Base-by-base conservation (phyloP, 1,284 basidiomycete genomes). In the Stereum hirsutum region DNA sequence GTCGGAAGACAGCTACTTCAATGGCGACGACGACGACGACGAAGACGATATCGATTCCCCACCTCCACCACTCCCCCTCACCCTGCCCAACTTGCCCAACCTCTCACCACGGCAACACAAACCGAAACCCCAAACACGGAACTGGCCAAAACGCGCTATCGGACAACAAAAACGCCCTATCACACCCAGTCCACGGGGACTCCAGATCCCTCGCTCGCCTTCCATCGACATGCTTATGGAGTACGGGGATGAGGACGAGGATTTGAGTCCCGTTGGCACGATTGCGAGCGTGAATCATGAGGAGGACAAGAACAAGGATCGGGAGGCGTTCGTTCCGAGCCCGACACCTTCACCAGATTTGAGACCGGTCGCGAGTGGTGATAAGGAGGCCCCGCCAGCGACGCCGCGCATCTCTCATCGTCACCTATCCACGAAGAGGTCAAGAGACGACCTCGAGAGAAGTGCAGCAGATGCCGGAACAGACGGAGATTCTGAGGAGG, bases 1-100 rank as follows among this genome's bases (percentile, higher is more conserved):
- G 53, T 8, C 8, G n/a, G 88, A 92, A 53, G 92, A 97, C 56
- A 81, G 89, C 49, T 98, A 95, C 69, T 96, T 96, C 72, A 89
- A 92, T 52, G 74, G 66, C 14, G 83, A 85, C 24, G 86, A 88
- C 46, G 77, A 81, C 43, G 87, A 89, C 27, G 78, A 81, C 33
- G 74, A 81, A 20, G 63, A 70, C 5, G 62, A 57, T n/a, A n/a
- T 10, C 14, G 34, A 19, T 19, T n/a, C 14, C 41, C 55, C 56
- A 37, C 54, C 57, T 27, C 63, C 58, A 4, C 57, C 57, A 35
- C 56, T 69, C 45, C 61, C 58, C 44, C 58, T 64, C 21, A 51
- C 61, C 4, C 57, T 42, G 12, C 49, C 49, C 44, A 14, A 41
- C 21, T 44, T 48, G 28, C 45, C 61, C 30, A 56, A 66, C 2